phyloP scores from a whole-genome alignment of 129 eudicot genomes.

The Artemisia annua region DNA sequence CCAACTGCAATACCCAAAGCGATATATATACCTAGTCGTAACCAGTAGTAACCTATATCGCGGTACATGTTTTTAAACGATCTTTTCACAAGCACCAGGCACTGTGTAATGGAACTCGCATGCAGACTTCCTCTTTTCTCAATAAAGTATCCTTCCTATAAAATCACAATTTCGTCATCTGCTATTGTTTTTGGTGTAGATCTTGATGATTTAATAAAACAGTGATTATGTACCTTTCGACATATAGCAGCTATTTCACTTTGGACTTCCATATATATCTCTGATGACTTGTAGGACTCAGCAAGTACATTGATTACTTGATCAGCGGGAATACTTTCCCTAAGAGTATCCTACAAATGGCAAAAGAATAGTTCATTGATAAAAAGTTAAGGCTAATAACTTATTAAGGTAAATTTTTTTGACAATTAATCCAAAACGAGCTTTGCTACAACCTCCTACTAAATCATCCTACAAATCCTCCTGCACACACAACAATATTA shows the following conservation, averaged over 20 bases:
- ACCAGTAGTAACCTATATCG: slow-evolving; percentile 76
- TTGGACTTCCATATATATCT: slow-evolving; percentile 31
- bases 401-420: too few species aligned
- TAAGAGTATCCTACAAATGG: slow-evolving; percentile 43
- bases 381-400: not conserved
- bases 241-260: slow-evolving; percentile 39
- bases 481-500: too few species aligned
- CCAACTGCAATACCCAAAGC: slow-evolving; percentile 58
- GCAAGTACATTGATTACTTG: slow-evolving; percentile 46
- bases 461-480: too few species aligned
- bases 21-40: slow-evolving; percentile 59
- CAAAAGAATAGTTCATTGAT: not conserved
- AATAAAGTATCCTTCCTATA: slow-evolving; percentile 33
- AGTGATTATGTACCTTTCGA: slow-evolving; percentile 34
- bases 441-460: too few species aligned
- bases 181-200: not conserved
- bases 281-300: slow-evolving; percentile 55
- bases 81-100: slow-evolving; percentile 45
- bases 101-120: slow-evolving; percentile 49
- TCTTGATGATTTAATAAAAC: not conserved
- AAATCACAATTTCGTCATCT: not conserved
- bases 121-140: slow-evolving; percentile 40
- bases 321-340: slow-evolving; percentile 34
- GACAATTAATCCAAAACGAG: too few species aligned
- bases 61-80: slow-evolving; percentile 73